Evolutionary conservation across 1,139 yeast genomes (phyloP).

Genomic region (Pichia inconspicua): DNA sequence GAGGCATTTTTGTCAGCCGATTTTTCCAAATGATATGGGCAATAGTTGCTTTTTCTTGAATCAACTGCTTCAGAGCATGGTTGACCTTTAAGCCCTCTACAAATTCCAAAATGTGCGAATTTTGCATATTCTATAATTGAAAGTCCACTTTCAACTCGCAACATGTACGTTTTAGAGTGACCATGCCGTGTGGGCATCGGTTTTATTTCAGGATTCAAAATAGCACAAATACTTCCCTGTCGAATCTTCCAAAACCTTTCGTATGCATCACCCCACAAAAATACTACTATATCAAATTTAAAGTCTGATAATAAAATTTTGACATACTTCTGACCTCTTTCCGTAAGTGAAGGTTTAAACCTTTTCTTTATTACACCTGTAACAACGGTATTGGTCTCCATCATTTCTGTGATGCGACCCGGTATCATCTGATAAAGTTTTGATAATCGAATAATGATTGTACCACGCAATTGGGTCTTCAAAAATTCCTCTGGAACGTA

Average conservation of each 20-base stretch:
- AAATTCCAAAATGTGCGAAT: slow-evolving; percentile 61
- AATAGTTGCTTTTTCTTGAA: slow-evolving; percentile 55
- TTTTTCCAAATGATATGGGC: slow-evolving; percentile 65
- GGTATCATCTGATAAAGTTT: slow-evolving; percentile 55
- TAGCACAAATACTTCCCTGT: slow-evolving; percentile 65
- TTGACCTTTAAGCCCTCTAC: slow-evolving; percentile 43
- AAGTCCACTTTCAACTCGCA: slow-evolving; percentile 47
- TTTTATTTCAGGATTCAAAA: slow-evolving; percentile 60
- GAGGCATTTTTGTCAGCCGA: slow-evolving; percentile 46
- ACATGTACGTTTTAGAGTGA: slow-evolving; percentile 42
- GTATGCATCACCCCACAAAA: slow-evolving; percentile 49
- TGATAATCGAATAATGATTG: slow-evolving; percentile 48
- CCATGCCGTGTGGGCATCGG: not conserved
- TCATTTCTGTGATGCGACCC: slow-evolving; percentile 64
- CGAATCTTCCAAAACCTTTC: slow-evolving; percentile 64
- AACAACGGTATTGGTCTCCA: slow-evolving; percentile 66
- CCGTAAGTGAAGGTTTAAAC: slow-evolving; percentile 41
- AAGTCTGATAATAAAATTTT: slow-evolving; percentile 65
- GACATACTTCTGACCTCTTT: slow-evolving; percentile 46
- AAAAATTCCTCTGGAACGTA: slow-evolving; percentile 36
- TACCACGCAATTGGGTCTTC: slow-evolving; percentile 32
- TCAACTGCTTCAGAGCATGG: slow-evolving; percentile 27
- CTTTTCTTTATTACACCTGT: slow-evolving; percentile 61
- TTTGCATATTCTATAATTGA: slow-evolving; percentile 46
- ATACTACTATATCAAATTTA: slow-evolving; percentile 53